Base-by-base conservation (phyloP, 1,284 basidiomycete genomes). In the Leucoagaricus sp. region DNA sequence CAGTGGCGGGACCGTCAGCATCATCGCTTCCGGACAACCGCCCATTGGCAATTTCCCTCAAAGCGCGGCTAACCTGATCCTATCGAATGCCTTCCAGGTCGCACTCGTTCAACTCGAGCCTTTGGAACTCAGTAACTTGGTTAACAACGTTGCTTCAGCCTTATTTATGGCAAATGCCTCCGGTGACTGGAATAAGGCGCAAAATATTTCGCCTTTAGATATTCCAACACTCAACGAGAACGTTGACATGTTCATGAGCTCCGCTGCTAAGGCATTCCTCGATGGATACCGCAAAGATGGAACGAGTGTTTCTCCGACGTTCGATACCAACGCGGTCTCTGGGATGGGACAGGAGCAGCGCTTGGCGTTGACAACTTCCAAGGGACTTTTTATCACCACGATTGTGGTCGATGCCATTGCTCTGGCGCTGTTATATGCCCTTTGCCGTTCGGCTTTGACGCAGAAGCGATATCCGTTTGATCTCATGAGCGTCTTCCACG, bases 261-360 rank as follows among this genome's bases (percentile, higher is more conserved):
- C 55, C 5, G 55, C 55, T n/a, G 47, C 55, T 9, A 57, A 57
- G 23, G 55, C 55, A n/a, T 57, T 46, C 31, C 44, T 48, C 21
- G 55, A 57, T 28, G 55, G 55, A 13, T 47, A 57, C 19, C 40
- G 48, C 26, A 50, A 57, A 31, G 31, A 15, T 44, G 55, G 55
- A 17, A 28, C 55, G 10, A 36, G 31, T 28, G 31, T 42, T n/a
- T 19, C 17, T 4, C 41, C 44, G 9, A 13, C 41, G 25, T 57
- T 57, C 25, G 40, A 45, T 23, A 15, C 25, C n/a, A 23, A 2
- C 7, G 7, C 40, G 12, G 26, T 51, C n/a, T 25, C 49, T n/a
- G 55, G 48, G 3, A 46, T 38, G 19, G 49, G 48, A 13, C 29
- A 50, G 17, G 41, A 51, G 26, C 49, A 46, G 26, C 33, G 42